Evolutionary conservation across 768 basidiomycete genomes (phyloP).

Genomic region (Phaffia australis): DNA sequence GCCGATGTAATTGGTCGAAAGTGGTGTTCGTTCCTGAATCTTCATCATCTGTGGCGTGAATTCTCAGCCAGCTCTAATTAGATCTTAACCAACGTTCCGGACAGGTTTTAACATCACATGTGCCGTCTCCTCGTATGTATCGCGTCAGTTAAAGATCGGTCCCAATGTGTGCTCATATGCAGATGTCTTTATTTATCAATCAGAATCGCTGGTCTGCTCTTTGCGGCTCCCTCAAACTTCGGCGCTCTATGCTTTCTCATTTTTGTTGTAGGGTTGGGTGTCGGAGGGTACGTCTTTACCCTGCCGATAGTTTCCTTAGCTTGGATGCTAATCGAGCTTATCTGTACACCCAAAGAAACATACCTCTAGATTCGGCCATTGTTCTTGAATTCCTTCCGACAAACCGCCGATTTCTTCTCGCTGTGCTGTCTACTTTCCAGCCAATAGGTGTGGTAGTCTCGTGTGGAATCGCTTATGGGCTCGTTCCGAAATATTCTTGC

Average conservation of each 20-base stretch:
- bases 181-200: conserved; percentile 15
- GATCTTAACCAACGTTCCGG: conserved; percentile 35
- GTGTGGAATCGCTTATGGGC: conserved; percentile 48
- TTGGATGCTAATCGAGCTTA: too few species aligned
- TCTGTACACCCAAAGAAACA: conserved; percentile 19
- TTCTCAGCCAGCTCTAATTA: conserved; percentile 33
- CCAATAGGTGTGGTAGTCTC: conserved; percentile 46
- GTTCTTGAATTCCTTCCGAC: conserved; percentile 34
- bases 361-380: conserved; percentile 40
- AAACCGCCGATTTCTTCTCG: conserved; percentile 42
- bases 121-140: conserved; percentile 29
- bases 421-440: conserved; percentile 44
- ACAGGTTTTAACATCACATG: conserved; percentile 42
- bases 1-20: neutral
- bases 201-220: conserved; percentile 37
- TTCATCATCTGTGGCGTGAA: conserved; percentile 22
- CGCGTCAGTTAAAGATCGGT: too few species aligned
- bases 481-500: conserved; percentile 52
- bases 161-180: too few species aligned
- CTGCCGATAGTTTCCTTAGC: neutral
- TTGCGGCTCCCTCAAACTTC: conserved; percentile 39
- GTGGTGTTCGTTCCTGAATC: too few species aligned
- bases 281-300: neutral
- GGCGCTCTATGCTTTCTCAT: conserved; percentile 38
- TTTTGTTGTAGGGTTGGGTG: conserved; percentile 27